Evolutionary conservation across 1,284 basidiomycete species (phyloP).

Genomic region (Lignosus rhinocerotis): DNA sequence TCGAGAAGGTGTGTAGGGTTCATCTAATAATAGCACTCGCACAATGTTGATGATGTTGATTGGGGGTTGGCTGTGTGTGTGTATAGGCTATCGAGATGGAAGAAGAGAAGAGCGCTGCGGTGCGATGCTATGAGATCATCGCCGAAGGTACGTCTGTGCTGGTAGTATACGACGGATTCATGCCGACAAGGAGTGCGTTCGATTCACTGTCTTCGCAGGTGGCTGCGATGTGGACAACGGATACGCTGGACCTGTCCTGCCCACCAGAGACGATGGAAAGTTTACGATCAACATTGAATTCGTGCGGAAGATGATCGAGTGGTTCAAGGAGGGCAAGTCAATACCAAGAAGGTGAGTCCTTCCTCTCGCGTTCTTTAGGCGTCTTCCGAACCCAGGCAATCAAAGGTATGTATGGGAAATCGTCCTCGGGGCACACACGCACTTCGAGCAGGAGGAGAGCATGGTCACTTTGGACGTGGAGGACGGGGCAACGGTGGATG

Average conservation of each 20-base stretch:
- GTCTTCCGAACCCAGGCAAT: background rate
- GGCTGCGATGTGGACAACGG: conserved; percentile 70
- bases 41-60: background rate
- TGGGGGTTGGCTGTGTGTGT: background rate
- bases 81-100: conserved; percentile 84
- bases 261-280: conserved; percentile 55
- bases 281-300: conserved; percentile 79
- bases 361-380: too few relatives aligned
- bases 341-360: conserved; percentile 59
- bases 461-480: conserved; percentile 80
- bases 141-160: conserved; percentile 54
- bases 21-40: too few relatives aligned
- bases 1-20: conserved; percentile 70
- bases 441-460: conserved; percentile 78
- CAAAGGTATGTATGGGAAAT: conserved; percentile 92
- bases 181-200: background rate
- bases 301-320: conserved; percentile 84
- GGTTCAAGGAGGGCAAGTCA: conserved; percentile 91
- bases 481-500: conserved; percentile 83
- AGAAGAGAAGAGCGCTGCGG: conserved; percentile 78
- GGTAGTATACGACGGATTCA: background rate
- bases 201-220: conserved; percentile 40
- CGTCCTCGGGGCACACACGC: conserved; percentile 81
- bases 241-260: conserved; percentile 71
- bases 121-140: conserved; percentile 78